Evolutionary conservation across 2,329 filamentous ascomycete genomes (phyloP).

Genomic region (Arthrobotrys megalospora): DNA sequence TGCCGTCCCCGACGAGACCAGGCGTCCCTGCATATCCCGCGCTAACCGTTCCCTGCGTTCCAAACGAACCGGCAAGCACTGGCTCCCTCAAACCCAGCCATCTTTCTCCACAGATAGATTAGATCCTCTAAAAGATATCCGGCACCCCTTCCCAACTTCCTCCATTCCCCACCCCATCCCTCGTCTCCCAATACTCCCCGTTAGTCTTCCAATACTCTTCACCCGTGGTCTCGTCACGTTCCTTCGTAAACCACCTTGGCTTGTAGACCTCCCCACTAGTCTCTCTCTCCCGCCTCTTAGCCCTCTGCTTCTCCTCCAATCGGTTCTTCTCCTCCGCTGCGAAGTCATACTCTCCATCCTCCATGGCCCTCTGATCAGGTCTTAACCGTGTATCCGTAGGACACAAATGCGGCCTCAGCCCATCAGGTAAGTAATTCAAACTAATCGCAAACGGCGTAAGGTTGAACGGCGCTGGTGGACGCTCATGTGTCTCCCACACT

Average conservation of each 20-base stretch:
- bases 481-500: conserved; percentile 89
- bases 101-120: neutral
- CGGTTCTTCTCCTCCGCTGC: conserved; percentile 95
- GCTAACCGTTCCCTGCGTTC: neutral
- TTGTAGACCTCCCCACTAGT: conserved; percentile 83
- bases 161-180: conserved; percentile 77
- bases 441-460: conserved; percentile 95
- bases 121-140: conserved; percentile 76
- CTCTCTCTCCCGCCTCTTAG: conserved; percentile 81
- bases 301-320: conserved; percentile 90
- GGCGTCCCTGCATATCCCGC: neutral
- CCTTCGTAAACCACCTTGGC: conserved; percentile 87
- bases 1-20: too few species aligned
- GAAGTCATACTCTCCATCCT: conserved; percentile 95
- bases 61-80: neutral
- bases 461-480: conserved; percentile 91
- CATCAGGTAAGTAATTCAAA: conserved; percentile 91
- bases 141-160: conserved; percentile 80
- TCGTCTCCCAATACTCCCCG: conserved; percentile 86
- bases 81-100: neutral
- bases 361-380: conserved; percentile 97
- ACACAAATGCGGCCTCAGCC: conserved; percentile 81
- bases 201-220: conserved; percentile 93
- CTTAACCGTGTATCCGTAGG: conserved; percentile 94
- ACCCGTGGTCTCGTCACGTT: conserved; percentile 82